A percentile compares a stretch with the other conserved stretches of the same genome.
Conservation (phyloP, 352 stramenopile genomes). For the Halophytophthora polymorphica region DNA sequence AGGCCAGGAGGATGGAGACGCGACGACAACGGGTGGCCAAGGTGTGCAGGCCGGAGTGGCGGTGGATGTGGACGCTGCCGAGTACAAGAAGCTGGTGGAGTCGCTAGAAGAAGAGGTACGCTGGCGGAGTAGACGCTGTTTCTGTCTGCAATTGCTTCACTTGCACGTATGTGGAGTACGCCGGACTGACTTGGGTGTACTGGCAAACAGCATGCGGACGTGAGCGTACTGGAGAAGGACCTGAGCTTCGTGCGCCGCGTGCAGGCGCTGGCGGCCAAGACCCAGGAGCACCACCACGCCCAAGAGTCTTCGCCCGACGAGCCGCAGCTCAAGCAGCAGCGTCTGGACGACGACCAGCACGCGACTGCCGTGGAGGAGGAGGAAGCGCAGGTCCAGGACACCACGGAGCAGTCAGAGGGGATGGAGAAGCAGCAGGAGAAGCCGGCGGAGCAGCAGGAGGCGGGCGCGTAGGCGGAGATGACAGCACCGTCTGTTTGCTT, state of each 20-base stretch:
- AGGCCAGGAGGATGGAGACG: neutral
- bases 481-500: no score
- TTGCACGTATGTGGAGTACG: constrained; percentile 5
- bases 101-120: constrained; percentile 50
- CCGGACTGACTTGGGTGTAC: neutral
- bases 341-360: constrained; percentile 11
- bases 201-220: constrained; percentile 50
- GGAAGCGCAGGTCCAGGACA: no score
- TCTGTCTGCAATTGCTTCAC: neutral
- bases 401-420: no score
- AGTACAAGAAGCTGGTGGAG: constrained; percentile 47
- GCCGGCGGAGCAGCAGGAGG: no score
- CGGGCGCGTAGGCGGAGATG: no score
- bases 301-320: constrained; percentile 19
- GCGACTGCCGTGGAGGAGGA: no score
- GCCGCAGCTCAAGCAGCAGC: constrained; percentile 25
- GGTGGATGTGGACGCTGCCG: constrained; percentile 22
- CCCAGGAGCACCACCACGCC: constrained; percentile 24
- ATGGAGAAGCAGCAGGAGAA: no score
- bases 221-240: constrained; percentile 41
- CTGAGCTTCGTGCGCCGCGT: constrained; percentile 59
- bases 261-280: constrained; percentile 50
- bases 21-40: constrained; percentile 2
- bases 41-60: constrained; percentile 8
- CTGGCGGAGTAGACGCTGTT: neutral